Evolutionary conservation across 352 stramenopile species (phyloP).

Genomic region (Globisporangium splendens): DNA sequence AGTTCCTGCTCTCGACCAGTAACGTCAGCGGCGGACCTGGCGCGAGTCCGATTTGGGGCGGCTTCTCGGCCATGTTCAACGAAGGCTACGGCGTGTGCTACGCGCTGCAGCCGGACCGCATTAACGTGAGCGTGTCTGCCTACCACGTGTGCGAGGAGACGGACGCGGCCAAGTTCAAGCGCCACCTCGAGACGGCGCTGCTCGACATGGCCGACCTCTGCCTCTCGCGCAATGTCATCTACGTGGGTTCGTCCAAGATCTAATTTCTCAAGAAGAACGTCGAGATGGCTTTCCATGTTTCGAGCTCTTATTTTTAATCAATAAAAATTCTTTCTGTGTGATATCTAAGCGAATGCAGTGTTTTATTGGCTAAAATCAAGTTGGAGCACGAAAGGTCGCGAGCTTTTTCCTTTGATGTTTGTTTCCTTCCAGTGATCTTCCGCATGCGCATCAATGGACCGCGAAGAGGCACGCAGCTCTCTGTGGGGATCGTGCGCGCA

Average conservation of each 20-base stretch:
- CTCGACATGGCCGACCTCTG: constrained; percentile 95
- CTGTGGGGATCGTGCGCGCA: too few species aligned
- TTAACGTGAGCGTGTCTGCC: constrained; percentile 95
- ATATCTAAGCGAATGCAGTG: background rate
- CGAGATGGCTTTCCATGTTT: too few species aligned
- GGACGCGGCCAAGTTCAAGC: constrained; percentile 83
- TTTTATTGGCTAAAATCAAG: constrained; percentile 19
- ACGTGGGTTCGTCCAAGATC: constrained; percentile 86
- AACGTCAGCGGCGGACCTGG: constrained; percentile 93
- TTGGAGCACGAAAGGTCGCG: constrained; percentile 26
- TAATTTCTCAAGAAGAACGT: constrained; percentile 20
- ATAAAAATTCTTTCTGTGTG: constrained; percentile 18
- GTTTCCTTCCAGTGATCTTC: constrained; percentile 11
- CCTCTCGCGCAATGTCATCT: constrained; percentile 86
- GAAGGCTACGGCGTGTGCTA: constrained; percentile 97
- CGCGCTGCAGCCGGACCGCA: constrained; percentile 91
- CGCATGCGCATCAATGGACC: constrained; percentile 8
- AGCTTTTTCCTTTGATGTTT: constrained; percentile 23
- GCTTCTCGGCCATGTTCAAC: constrained; percentile 94
- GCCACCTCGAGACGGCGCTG: constrained; percentile 91
- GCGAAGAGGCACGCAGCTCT: too few species aligned
- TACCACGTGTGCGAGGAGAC: constrained; percentile 82
- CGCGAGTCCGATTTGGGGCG: constrained; percentile 94
- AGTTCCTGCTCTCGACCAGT: constrained; percentile 94
- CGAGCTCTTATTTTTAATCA: constrained; percentile 15